Base-by-base conservation (phyloP, 805 yeast species). In the Barnettozyma californica region DNA sequence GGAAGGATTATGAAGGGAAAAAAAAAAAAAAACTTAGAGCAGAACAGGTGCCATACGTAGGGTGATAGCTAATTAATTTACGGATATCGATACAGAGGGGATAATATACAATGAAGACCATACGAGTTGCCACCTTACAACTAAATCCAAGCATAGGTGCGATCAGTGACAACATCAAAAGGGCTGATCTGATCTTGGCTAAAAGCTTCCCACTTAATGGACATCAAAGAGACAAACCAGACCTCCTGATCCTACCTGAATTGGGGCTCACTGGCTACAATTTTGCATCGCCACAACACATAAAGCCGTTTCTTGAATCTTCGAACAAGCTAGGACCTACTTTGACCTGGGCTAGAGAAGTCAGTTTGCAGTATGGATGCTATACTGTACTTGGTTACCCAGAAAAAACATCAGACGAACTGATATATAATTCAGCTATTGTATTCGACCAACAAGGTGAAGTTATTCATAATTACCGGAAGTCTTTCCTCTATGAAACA, bases 361-460 rank as follows among this genome's bases (percentile, higher is more conserved):
- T 80, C 1, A 79, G 91, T 2, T 53, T 58, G 42, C 64, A 60
- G 40, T 76, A 70, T 53, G 58, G 69, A 2, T 86, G 95, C 59
- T 80, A 80, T 57, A 84, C 94, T 0, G 70, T 90, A 5, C 68
- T 88, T 9, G 97, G 97, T 14, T 88, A 86, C 62, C 97, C 97
- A 0, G 96, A 91, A 65, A 35, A 26, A 35, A 37, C 45, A 20
- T 21, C 21, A 8, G 42, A 41, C 7, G 51, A 43, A 6, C 50
- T 53, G 42, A 76, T 80, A 13, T 88, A 78, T 67, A 91, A 91
- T 64, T 78, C 94, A 7, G 91, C 91, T 0, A 68, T 80, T 35
- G 74, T 91, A 41, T 74, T 84, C 1, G 68, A 76, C 29, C 82
- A 84, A 0, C 46, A 58, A 2, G 96, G 96, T 0, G 53, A 70